phyloP scores from a whole-genome alignment of 208 protist species.

The Pavlovales sp. region DNA sequence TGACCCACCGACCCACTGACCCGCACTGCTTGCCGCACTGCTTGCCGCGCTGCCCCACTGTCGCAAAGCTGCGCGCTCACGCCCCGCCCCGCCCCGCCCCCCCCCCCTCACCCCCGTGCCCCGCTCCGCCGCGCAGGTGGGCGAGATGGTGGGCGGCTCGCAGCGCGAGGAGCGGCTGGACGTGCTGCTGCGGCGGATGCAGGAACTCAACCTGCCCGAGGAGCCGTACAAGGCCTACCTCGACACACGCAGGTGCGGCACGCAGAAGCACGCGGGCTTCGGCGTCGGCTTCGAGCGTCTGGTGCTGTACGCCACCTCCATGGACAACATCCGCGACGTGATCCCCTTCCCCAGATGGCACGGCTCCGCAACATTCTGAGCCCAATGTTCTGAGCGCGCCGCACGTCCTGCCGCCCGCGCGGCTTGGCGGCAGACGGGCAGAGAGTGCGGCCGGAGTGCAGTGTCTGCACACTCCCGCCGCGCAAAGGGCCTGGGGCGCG shows the following conservation, averaged over 20 bases:
- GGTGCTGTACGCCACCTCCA: slow-evolving; percentile 52
- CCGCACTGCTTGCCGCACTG: no score
- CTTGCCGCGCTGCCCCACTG: no score
- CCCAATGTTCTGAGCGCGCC: no score
- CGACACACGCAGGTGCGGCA: slow-evolving; percentile 67
- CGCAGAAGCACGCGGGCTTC: slow-evolving; percentile 70
- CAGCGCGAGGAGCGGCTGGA: slow-evolving; percentile 63
- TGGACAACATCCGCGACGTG: slow-evolving; percentile 59
- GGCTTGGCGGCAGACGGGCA: no score
- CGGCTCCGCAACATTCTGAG: slow-evolving; percentile 43
- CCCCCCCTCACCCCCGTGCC: no score
- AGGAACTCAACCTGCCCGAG: slow-evolving; percentile 30
- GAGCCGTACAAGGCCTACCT: slow-evolving; percentile 64
- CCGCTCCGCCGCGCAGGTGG: slow-evolving; percentile 54
- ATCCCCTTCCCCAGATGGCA: slow-evolving; percentile 57
- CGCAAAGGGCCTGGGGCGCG: no score
- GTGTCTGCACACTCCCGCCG: no score
- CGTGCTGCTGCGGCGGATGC: slow-evolving; percentile 40
- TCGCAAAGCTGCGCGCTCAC: no score
- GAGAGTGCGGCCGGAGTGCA: no score
- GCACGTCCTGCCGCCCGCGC: no score
- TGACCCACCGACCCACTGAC: no score
- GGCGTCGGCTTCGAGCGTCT: slow-evolving; percentile 68
- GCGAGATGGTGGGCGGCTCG: slow-evolving; percentile 72
- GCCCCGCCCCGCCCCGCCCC: no score